Percentiles rank a stretch among this genome's conserved stretches.
phyloP scores from a whole-genome alignment of 306 rosid species.

The Fragaria nilgerrensis region DNA sequence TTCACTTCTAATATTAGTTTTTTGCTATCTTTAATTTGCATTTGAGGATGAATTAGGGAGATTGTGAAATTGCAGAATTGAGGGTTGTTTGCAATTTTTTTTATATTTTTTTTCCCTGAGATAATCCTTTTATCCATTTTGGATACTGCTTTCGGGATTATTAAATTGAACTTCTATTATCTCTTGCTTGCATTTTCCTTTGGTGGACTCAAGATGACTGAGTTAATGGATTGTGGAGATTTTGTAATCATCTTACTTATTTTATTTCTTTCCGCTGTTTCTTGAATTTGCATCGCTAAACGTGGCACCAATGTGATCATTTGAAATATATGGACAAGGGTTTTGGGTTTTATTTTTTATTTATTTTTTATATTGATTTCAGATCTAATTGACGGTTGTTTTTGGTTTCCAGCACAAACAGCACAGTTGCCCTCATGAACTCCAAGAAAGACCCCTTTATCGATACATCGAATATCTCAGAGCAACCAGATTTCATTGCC shows the following conservation, averaged over 20 bases:
- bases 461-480: slow-evolving; percentile 41
- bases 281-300: background rate
- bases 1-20: background rate
- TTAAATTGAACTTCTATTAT: background rate
- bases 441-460: slow-evolving; percentile 61
- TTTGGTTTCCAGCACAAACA: background rate
- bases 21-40: background rate
- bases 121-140: background rate
- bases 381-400: background rate
- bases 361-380: background rate
- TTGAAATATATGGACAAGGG: background rate
- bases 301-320: background rate
- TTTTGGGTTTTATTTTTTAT: background rate
- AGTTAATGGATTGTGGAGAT: background rate
- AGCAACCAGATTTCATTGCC: slow-evolving; percentile 28
- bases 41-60: background rate
- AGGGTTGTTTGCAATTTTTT: background rate
- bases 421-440: background rate
- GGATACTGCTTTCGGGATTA: background rate
- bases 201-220: background rate
- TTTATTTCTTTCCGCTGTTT: background rate
- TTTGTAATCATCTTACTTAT: background rate
- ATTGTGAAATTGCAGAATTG: background rate
- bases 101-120: background rate
- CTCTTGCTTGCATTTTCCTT: background rate